These are phyloP conservation scores for Trichocladium uniseriatum DNA, from an alignment of 495 filamentous ascomycete species.

Conservation along the genomic window DNA sequence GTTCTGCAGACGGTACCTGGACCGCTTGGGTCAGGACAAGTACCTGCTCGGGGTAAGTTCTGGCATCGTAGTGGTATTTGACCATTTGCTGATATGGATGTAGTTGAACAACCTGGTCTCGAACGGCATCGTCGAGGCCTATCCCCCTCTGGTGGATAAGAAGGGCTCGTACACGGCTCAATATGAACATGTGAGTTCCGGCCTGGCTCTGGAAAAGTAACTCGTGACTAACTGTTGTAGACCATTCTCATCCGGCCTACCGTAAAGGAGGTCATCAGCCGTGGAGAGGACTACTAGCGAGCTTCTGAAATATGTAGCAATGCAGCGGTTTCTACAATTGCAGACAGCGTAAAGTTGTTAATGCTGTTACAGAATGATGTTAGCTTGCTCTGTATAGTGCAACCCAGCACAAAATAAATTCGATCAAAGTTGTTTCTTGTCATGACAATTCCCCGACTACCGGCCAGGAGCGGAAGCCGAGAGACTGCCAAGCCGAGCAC, in stretches of 20 bases:
- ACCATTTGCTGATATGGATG: not conserved
- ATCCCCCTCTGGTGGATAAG: constrained; percentile 81
- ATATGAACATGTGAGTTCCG: constrained; percentile 73
- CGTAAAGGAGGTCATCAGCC: constrained; percentile 87
- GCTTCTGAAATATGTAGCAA: not conserved
- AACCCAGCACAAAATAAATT: too few relatives aligned
- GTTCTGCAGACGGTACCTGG: constrained; percentile 78
- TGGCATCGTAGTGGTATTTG: not conserved
- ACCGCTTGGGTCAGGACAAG: constrained; percentile 78
- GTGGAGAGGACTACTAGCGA: constrained; percentile 75
- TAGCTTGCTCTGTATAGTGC: too few relatives aligned
- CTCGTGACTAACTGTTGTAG: constrained; percentile 37
- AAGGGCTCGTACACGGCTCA: constrained; percentile 95
- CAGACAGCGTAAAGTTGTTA: not conserved
- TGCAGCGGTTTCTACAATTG: not conserved
- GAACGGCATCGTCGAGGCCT: constrained; percentile 78
- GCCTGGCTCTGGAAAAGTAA: not conserved
- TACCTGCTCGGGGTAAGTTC: constrained; percentile 69
- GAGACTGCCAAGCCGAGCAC: not conserved
- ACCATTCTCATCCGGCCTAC: constrained; percentile 80
- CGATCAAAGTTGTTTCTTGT: too few relatives aligned
- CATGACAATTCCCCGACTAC: too few relatives aligned
- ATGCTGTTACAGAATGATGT: too few relatives aligned
- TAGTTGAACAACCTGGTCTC: constrained; percentile 83
- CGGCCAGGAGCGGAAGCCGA: not conserved